Percentiles rank a stretch among this genome's conserved stretches.
phyloP scores from a whole-genome alignment of 768 basidiomycete species.

The Rhodotorula paludigena region DNA sequence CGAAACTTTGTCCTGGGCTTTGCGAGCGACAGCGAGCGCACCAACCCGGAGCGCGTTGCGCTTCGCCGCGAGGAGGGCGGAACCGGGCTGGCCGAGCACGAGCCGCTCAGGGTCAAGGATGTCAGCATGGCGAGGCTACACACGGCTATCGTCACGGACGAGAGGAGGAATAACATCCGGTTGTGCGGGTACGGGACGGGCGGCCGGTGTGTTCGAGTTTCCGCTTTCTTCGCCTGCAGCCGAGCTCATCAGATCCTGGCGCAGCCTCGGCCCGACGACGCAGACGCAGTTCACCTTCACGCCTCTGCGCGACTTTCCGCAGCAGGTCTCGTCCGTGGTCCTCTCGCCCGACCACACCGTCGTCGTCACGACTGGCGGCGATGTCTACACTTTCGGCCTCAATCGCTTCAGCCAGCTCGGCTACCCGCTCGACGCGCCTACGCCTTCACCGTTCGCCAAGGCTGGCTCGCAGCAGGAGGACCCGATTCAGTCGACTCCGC shows the following conservation, averaged over 20 bases:
- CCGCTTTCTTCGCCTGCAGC: neutral
- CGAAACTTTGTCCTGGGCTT: conserved; percentile 83
- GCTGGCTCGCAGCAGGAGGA: conserved; percentile 57
- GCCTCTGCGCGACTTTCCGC: conserved; percentile 58
- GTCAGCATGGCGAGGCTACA: conserved; percentile 83
- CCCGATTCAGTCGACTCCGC: conserved; percentile 68
- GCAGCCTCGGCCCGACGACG: conserved; percentile 65
- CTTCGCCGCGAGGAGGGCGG: conserved; percentile 39
- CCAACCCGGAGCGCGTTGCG: conserved; percentile 72
- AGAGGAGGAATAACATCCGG: conserved; percentile 66
- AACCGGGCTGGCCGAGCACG: conserved; percentile 54
- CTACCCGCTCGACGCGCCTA: conserved; percentile 63
- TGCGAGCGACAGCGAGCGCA: conserved; percentile 71
- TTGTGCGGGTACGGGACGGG: conserved; percentile 85
- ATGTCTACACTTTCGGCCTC: conserved; percentile 79
- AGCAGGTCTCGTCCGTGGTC: conserved; percentile 62
- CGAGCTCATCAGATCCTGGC: neutral
- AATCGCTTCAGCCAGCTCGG: conserved; percentile 87
- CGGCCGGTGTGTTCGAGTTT: conserved; percentile 71
- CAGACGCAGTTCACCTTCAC: conserved; percentile 73
- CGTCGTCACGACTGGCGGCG: conserved; percentile 70
- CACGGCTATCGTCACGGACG: conserved; percentile 69
- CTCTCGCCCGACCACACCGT: conserved; percentile 93
- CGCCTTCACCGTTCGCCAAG: conserved; percentile 24
- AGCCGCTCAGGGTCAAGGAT: conserved; percentile 60